Percentiles rank a stretch among this genome's conserved stretches.
Conservation (phyloP, 768 basidiomycete genomes). For the Pholiota conissans region DNA sequence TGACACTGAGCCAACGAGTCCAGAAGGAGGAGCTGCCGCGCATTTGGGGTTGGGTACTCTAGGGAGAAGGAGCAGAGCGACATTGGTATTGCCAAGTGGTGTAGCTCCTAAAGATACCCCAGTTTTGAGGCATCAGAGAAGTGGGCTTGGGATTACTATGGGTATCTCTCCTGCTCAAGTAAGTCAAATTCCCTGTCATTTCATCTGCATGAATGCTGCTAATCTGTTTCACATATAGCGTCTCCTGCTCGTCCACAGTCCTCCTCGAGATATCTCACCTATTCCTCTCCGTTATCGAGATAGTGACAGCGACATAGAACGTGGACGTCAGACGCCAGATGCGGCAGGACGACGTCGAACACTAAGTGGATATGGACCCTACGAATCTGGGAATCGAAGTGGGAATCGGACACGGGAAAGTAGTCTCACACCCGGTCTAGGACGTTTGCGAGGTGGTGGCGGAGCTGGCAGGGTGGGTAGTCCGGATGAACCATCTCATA, state of each 20-base stretch:
- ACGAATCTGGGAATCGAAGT: neutral
- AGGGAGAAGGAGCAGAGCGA: conserved; percentile 40
- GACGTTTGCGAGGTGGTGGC: neutral
- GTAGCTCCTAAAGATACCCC: conserved; percentile 38
- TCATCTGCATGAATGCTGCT: neutral
- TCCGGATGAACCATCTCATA: neutral
- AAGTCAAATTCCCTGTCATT: conserved; percentile 5
- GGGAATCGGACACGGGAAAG: neutral
- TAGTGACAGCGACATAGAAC: neutral
- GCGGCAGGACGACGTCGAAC: neutral
- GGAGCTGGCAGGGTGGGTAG: neutral
- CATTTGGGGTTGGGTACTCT: conserved; percentile 32
- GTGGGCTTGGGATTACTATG: conserved; percentile 59
- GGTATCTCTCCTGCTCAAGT: conserved; percentile 79
- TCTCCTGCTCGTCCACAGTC: conserved; percentile 7
- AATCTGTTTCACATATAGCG: neutral
- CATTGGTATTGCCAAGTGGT: conserved; percentile 50
- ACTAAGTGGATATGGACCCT: neutral
- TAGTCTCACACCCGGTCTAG: neutral
- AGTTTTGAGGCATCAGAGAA: conserved; percentile 50
- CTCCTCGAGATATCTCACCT: neutral
- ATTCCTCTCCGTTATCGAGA: conserved; percentile 1
- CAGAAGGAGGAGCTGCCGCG: conserved; percentile 6
- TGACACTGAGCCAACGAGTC: conserved; percentile 13
- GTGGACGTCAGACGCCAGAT: neutral